Percentiles rank a stretch among this genome's conserved stretches.
Evolutionary conservation across 352 stramenopile species (phyloP).

Genomic region (Phytophthora sp.): DNA sequence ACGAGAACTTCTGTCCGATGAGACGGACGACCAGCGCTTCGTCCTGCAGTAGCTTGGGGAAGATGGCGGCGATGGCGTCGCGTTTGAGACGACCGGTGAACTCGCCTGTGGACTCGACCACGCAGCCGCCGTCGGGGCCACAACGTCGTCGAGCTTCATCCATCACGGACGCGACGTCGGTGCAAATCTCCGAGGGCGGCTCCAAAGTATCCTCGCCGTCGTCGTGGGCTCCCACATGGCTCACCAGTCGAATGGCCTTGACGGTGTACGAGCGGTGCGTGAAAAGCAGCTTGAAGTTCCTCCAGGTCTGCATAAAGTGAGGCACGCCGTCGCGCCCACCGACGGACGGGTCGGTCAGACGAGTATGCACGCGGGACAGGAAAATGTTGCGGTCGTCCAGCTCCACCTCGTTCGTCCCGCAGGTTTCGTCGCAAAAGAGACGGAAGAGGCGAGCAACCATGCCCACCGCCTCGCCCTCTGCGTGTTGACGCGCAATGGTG

Average conservation of each 20-base stretch:
- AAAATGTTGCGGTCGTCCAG: slow-evolving; percentile 8
- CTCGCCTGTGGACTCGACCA: slow-evolving; percentile 18
- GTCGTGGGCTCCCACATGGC: neutral
- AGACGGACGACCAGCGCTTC: slow-evolving; percentile 1
- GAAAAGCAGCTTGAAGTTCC: slow-evolving; percentile 36
- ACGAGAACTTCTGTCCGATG: slow-evolving; percentile 8
- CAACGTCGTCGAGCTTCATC: neutral
- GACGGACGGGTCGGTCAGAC: slow-evolving; percentile 1
- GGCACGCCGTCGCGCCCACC: slow-evolving; percentile 9
- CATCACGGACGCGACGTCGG: neutral
- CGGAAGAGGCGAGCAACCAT: slow-evolving; percentile 22
- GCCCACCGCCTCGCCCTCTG: slow-evolving; percentile 6
- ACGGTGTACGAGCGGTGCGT: slow-evolving; percentile 18
- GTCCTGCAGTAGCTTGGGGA: slow-evolving; percentile 2
- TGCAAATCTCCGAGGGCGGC: no score
- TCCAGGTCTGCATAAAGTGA: slow-evolving; percentile 38
- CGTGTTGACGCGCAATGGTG: slow-evolving; percentile 1
- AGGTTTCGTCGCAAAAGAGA: slow-evolving; percentile 20
- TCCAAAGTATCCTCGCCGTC: no score
- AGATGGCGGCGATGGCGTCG: slow-evolving; percentile 5
- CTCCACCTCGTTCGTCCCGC: slow-evolving; percentile 1
- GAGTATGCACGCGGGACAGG: slow-evolving; percentile 19
- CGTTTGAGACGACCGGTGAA: slow-evolving; percentile 15
- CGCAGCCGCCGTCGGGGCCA: slow-evolving; percentile 5
- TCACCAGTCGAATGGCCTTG: slow-evolving; percentile 18